Conservation (phyloP, 257 asterid genomes). For the Solanum peruvianum region DNA sequence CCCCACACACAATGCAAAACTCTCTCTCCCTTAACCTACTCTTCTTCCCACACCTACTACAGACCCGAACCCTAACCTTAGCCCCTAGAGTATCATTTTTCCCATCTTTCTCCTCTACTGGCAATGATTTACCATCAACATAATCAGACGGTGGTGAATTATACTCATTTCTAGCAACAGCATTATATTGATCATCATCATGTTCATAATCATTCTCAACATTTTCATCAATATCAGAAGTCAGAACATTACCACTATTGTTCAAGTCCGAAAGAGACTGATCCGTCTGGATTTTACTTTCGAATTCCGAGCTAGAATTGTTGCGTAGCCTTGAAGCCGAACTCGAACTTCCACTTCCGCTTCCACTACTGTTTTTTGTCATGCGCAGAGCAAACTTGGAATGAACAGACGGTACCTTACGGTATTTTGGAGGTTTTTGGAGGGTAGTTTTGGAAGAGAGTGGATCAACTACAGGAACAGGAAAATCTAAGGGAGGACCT, state of each 20-base stretch:
- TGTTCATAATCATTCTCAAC: slow-evolving; percentile 3
- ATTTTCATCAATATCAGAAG: neutral
- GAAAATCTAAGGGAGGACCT: slow-evolving; percentile 34
- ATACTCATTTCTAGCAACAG: neutral
- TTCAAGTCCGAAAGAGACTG: slow-evolving; percentile 4
- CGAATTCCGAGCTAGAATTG: slow-evolving; percentile 18
- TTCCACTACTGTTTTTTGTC: neutral
- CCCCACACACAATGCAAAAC: slow-evolving; percentile 52
- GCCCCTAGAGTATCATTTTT: neutral
- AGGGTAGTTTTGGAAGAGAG: slow-evolving; percentile 15
- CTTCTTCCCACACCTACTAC: slow-evolving; percentile 47
- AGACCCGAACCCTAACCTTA: slow-evolving; percentile 4
- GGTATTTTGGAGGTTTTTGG: slow-evolving; percentile 21
- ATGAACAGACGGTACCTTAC: neutral
- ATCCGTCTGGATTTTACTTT: neutral
- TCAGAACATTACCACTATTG: neutral
- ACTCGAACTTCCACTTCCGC: neutral
- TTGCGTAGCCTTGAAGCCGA: slow-evolving; percentile 11
- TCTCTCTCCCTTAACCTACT: slow-evolving; percentile 17
- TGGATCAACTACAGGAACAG: slow-evolving; percentile 18
- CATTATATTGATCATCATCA: neutral
- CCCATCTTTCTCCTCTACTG: neutral
- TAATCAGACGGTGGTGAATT: neutral
- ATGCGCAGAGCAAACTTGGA: neutral
- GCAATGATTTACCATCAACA: neutral